Percentiles rank a stretch among this genome's conserved stretches.
phyloP scores from a whole-genome alignment of 2,329 filamentous ascomycete species.

The Corniculantispora saksenae region DNA sequence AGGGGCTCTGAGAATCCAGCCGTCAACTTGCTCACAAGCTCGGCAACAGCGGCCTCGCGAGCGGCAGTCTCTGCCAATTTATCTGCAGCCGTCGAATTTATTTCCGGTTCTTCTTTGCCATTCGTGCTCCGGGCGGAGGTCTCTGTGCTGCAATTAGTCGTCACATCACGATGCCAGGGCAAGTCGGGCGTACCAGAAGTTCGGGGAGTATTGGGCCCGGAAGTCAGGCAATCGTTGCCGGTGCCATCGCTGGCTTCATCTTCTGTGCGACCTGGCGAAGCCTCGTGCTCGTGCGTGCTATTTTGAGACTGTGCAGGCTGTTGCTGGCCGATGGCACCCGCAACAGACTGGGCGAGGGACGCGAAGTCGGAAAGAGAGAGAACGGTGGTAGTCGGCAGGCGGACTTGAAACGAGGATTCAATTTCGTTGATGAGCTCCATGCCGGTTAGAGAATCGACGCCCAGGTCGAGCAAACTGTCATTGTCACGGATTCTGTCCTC shows the following conservation, averaged over 20 bases:
- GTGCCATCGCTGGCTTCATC: not conserved
- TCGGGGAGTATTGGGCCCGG: not conserved
- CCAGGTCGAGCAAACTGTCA: slow-evolving; percentile 42
- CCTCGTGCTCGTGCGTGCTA: not conserved
- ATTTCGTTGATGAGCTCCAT: slow-evolving; percentile 50
- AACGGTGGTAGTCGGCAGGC: not conserved
- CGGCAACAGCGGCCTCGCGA: not conserved
- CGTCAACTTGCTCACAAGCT: not conserved
- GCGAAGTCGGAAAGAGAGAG: not conserved
- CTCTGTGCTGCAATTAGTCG: not conserved
- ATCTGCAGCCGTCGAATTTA: not conserved
- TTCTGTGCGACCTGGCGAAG: not conserved
- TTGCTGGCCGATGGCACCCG: not conserved
- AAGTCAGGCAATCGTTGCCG: not conserved
- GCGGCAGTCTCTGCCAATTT: not conserved
- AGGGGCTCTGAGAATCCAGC: not conserved
- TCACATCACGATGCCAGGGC: not conserved
- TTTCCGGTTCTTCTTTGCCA: not conserved
- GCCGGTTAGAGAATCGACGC: slow-evolving; percentile 52
- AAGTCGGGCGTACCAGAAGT: too few species aligned
- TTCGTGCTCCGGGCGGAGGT: not conserved
- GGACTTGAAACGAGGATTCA: slow-evolving; percentile 38
- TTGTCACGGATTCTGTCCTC: slow-evolving; percentile 37
- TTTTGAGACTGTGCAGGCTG: not conserved
- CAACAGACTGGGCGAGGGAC: not conserved